Base-by-base conservation (phyloP, 805 yeast species). In the Barnettozyma californica region DNA sequence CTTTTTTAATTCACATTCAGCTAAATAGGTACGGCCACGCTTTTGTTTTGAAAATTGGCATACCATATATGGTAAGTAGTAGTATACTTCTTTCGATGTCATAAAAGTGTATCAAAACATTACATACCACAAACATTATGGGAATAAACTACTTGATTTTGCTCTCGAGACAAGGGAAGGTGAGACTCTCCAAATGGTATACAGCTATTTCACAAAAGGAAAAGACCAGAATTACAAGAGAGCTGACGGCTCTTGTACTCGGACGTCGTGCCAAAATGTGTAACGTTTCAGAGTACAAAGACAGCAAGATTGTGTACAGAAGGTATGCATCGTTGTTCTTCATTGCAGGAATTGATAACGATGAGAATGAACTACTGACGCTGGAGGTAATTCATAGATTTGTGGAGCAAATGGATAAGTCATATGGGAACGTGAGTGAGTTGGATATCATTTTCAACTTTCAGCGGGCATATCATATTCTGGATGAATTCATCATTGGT, bases 391-490 rank as follows among this genome's bases (percentile, higher is more conserved):
- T 94, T 45, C 99, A 94, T 65, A 75, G 97, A 52, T 94, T 83
- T 64, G 99, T 94, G 37, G 99, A 94, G 66, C 90, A 88, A 55
- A 89, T 94, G 97, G 99, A 94, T 71, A 84, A 86, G 58, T 81
- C 90, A 51, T 94, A 88, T 63, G 97, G 97, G 11, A 92, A 89
- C 61, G 99, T 94, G 16, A 90, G 97, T 68, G 99, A 94, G 65
- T 73, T 94, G 59, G 99, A 94, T 68, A 94, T 94, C 53, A 94
- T 94, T 44, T 94, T 94, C 77, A 94, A 95, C 61, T 94, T 94
- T 69, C 87, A 87, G 58, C 86, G 87, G 63, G 97, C 98, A 0
- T 94, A 94, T 65, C 87, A 88, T 67, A 84, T 94, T 11, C 71
- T 94, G 54, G 96, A 94, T 65, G 99, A 94, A 65, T 72, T 94